Conservation (phyloP, 768 basidiomycete species). For the Artomyces pyxidatus region DNA sequence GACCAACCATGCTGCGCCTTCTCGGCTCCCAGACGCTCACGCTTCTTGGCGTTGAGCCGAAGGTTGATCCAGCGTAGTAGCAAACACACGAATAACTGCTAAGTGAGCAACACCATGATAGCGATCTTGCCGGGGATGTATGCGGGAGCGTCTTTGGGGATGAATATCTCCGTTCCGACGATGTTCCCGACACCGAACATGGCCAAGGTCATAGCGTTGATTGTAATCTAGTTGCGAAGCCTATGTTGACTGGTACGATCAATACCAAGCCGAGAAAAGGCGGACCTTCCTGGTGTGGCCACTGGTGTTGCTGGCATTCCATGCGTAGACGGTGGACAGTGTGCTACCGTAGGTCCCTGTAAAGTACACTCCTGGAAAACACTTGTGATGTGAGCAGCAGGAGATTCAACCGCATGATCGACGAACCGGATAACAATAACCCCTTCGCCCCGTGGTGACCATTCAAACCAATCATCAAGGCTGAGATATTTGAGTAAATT, state of each 20-base stretch:
- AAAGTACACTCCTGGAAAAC: conserved; percentile 35
- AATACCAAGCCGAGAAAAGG: background rate
- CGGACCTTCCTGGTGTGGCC: conserved; percentile 59
- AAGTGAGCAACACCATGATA: conserved; percentile 49
- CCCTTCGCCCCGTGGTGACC: conserved; percentile 37
- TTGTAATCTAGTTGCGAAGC: conserved; percentile 32
- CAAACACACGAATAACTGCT: conserved; percentile 41
- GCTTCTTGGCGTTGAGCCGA: conserved; percentile 43
- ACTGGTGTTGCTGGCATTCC: conserved; percentile 55
- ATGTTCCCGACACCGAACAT: conserved; percentile 53
- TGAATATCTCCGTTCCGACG: conserved; percentile 56
- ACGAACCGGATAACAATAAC: conserved; percentile 44
- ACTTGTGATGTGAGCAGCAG: background rate
- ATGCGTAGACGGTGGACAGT: conserved; percentile 52
- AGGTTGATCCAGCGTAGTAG: conserved; percentile 48
- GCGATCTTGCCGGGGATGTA: conserved; percentile 64
- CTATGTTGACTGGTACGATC: background rate
- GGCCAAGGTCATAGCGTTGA: conserved; percentile 51
- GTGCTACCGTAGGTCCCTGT: conserved; percentile 52
- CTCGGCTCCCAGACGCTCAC: conserved; percentile 31
- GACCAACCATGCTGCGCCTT: conserved; percentile 45
- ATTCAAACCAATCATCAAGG: conserved; percentile 47
- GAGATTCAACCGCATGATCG: background rate
- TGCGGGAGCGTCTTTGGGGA: conserved; percentile 48
- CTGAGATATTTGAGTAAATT: conserved; percentile 18